These are phyloP conservation scores for Usnea hakonensis DNA, from an alignment of 495 filamentous ascomycete genomes.

Conservation along the genomic window DNA sequence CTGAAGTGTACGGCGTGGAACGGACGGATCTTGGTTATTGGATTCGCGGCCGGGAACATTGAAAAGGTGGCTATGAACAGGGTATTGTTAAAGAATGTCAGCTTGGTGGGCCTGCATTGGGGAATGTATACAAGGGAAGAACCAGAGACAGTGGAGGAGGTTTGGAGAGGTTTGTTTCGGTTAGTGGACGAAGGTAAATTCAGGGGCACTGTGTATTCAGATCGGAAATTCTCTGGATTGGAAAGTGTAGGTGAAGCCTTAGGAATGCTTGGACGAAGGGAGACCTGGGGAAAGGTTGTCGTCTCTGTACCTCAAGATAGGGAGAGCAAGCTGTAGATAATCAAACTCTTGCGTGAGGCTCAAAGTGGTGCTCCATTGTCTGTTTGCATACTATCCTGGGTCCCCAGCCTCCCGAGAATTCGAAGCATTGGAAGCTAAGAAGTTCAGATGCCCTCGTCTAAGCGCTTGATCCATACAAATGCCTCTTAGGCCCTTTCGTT, in stretches of 20 bases:
- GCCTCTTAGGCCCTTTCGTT: too few relatives aligned
- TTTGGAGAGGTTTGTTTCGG: conserved; percentile 77
- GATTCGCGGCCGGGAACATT: conserved; percentile 81
- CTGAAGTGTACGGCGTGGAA: conserved; percentile 81
- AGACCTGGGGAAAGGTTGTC: conserved; percentile 95
- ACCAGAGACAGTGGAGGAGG: conserved; percentile 56
- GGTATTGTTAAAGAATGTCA: conserved; percentile 90
- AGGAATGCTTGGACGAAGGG: conserved; percentile 65
- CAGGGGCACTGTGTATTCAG: conserved; percentile 69
- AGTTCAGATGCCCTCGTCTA: background rate
- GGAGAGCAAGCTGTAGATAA: conserved; percentile 42
- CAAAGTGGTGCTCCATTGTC: background rate
- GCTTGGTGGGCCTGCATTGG: conserved; percentile 85
- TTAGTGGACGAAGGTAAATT: conserved; percentile 74
- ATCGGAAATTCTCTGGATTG: conserved; percentile 72
- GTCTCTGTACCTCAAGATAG: conserved; percentile 72
- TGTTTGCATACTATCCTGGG: background rate
- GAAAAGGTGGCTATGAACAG: conserved; percentile 90
- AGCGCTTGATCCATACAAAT: background rate
- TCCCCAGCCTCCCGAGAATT: background rate
- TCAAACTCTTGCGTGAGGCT: background rate
- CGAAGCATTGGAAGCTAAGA: background rate
- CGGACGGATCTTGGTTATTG: conserved; percentile 76
- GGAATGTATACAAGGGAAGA: conserved; percentile 72
- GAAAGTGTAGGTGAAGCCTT: conserved; percentile 72